Conservation (phyloP, 139 green algal species). For the Nannochloris sp. region DNA sequence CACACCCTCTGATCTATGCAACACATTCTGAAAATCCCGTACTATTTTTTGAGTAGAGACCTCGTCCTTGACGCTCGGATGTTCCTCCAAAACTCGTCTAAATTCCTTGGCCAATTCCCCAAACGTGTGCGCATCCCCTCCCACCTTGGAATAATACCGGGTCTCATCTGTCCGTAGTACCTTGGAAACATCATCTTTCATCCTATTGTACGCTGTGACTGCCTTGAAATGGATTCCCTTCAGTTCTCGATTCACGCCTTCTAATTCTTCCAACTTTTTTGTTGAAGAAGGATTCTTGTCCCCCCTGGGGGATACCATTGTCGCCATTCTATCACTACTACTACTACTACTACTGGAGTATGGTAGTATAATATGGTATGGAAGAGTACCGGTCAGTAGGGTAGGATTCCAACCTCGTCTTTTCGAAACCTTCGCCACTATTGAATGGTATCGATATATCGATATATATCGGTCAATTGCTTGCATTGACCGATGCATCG, state of each 20-base stretch:
- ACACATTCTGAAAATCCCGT: slow-evolving; percentile 34
- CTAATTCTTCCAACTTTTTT: not conserved
- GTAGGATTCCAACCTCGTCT: no score
- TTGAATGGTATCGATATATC: no score
- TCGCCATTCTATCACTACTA: not conserved
- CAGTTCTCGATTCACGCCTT: slow-evolving; percentile 15
- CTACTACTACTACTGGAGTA: no score
- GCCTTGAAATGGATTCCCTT: slow-evolving; percentile 24
- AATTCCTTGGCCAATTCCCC: slow-evolving; percentile 19
- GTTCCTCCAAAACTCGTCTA: slow-evolving; percentile 10
- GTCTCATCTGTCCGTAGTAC: slow-evolving; percentile 62
- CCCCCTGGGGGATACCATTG: not conserved
- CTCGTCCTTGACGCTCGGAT: slow-evolving; percentile 19
- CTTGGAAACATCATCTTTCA: slow-evolving; percentile 42
- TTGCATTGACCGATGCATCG: no score
- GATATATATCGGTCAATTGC: no score
- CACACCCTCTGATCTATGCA: slow-evolving; percentile 54
- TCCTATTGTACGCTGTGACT: slow-evolving; percentile 28
- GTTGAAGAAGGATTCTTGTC: not conserved
- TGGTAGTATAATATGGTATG: no score
- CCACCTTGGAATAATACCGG: slow-evolving; percentile 38
- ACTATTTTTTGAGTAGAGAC: slow-evolving; percentile 35
- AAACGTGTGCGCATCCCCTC: not conserved
- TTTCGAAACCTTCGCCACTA: no score
- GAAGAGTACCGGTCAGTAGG: no score